Percentiles rank a stretch among this genome's conserved stretches.
These are phyloP conservation scores for Cordyceps militaris DNA, from an alignment of 2,329 filamentous ascomycete species.

Conservation along the genomic window DNA sequence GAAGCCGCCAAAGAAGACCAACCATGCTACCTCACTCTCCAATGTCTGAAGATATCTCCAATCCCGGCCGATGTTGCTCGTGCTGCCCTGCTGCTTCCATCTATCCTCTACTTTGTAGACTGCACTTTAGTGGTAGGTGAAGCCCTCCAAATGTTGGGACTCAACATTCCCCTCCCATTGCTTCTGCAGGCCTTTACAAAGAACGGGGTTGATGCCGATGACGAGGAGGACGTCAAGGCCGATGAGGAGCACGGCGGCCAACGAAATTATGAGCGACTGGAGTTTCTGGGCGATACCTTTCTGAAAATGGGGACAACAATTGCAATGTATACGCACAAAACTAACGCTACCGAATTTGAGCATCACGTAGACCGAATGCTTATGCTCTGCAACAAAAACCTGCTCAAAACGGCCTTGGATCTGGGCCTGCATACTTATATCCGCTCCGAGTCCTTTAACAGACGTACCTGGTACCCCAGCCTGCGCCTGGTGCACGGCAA, in stretches of 20 bases:
- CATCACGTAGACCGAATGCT: slow-evolving; percentile 89
- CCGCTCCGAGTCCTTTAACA: slow-evolving; percentile 73
- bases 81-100: slow-evolving; percentile 70
- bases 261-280: slow-evolving; percentile 87
- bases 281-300: slow-evolving; percentile 90
- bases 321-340: slow-evolving; percentile 69
- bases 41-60: slow-evolving; percentile 72
- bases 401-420: slow-evolving; percentile 69
- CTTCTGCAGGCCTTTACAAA: slow-evolving; percentile 91
- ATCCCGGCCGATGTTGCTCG: slow-evolving; percentile 62
- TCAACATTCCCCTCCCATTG: slow-evolving; percentile 58
- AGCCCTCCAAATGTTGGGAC: slow-evolving; percentile 56
- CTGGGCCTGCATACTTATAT: slow-evolving; percentile 66
- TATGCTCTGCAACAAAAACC: slow-evolving; percentile 83
- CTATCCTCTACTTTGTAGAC: slow-evolving; percentile 78
- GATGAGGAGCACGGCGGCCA: slow-evolving; percentile 71
- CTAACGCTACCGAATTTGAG: slow-evolving; percentile 73
- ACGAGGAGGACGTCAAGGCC: slow-evolving; percentile 63
- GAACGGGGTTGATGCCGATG: slow-evolving; percentile 76
- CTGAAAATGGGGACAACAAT: slow-evolving; percentile 95
- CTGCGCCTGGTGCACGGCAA: slow-evolving; percentile 70
- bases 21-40: slow-evolving; percentile 64
- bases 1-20: slow-evolving; percentile 22
- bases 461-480: slow-evolving; percentile 83
- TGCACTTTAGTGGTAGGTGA: slow-evolving; percentile 74